Evolutionary conservation across 2,329 filamentous ascomycete genomes (phyloP).

Genomic region (Ophiostoma australiae): DNA sequence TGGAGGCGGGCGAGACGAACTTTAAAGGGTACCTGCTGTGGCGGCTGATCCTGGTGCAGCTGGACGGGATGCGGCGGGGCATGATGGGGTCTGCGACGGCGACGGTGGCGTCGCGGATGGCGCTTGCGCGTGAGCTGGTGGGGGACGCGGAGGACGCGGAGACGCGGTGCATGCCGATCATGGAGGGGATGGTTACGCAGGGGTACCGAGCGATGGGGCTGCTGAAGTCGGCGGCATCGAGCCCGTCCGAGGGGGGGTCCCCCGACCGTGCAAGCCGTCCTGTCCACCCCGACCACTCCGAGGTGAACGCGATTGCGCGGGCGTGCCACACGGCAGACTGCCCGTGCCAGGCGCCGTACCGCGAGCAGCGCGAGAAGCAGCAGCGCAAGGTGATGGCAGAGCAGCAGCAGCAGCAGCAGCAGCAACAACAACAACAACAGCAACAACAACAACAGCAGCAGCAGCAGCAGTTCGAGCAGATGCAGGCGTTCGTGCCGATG

Average conservation of each 20-base stretch:
- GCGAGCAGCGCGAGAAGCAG: conserved; percentile 13
- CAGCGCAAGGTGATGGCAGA: conserved; percentile 11
- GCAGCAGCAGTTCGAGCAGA: background rate
- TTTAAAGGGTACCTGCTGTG: conserved; percentile 49
- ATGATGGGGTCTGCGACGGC: conserved; percentile 34
- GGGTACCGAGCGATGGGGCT: background rate
- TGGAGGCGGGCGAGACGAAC: conserved; percentile 44
- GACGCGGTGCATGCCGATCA: background rate
- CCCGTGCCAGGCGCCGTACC: conserved; percentile 18
- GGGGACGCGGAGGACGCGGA: background rate
- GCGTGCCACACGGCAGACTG: conserved; percentile 18
- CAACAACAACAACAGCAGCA: background rate
- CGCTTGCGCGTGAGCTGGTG: background rate
- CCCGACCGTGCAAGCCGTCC: no score
- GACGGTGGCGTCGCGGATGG: conserved; percentile 19
- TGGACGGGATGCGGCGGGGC: conserved; percentile 41
- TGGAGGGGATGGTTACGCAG: background rate
- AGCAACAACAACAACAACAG: background rate
- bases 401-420: conserved; percentile 10
- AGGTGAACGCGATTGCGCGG: background rate
- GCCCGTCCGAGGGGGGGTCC: no score
- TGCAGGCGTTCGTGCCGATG: background rate
- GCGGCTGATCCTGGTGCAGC: conserved; percentile 37
- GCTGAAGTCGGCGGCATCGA: background rate
- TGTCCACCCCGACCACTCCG: background rate